These are phyloP conservation scores for Citrus cavaleriei DNA, from an alignment of 345 rosid species.

Conservation along the genomic window DNA sequence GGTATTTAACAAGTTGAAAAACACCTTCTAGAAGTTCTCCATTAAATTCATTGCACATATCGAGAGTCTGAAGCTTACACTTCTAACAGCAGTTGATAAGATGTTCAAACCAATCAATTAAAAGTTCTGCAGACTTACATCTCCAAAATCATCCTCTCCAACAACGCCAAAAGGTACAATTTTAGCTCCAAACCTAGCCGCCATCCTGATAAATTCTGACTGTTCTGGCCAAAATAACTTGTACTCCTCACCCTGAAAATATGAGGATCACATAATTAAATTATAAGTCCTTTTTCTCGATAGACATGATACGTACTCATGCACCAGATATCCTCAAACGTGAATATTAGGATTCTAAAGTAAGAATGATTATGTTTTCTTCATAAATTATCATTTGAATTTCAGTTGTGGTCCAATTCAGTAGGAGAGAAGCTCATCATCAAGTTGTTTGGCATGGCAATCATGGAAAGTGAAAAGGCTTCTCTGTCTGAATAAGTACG, in stretches of 20 bases:
- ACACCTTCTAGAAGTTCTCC: not conserved
- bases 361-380: not conserved
- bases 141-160: too few relatives aligned
- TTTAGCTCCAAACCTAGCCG: too few relatives aligned
- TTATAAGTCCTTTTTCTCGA: not conserved
- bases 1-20: not conserved
- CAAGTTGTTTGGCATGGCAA: not conserved
- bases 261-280: not conserved
- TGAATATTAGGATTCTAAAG: not conserved
- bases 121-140: not conserved
- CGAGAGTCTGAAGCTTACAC: not conserved
- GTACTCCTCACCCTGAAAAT: too few relatives aligned
- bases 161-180: too few relatives aligned
- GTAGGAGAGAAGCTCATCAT: not conserved
- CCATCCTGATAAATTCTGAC: too few relatives aligned
- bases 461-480: not conserved
- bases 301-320: not conserved
- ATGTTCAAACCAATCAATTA: not conserved
- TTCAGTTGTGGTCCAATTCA: not conserved
- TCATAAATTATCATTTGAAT: not conserved
- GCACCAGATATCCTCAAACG: not conserved
- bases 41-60: not conserved
- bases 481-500: not conserved
- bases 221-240: too few relatives aligned
- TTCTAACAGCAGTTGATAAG: not conserved